Base-by-base conservation (phyloP, 2,329 filamentous ascomycete genomes). In the Paecilomyces sp. region DNA sequence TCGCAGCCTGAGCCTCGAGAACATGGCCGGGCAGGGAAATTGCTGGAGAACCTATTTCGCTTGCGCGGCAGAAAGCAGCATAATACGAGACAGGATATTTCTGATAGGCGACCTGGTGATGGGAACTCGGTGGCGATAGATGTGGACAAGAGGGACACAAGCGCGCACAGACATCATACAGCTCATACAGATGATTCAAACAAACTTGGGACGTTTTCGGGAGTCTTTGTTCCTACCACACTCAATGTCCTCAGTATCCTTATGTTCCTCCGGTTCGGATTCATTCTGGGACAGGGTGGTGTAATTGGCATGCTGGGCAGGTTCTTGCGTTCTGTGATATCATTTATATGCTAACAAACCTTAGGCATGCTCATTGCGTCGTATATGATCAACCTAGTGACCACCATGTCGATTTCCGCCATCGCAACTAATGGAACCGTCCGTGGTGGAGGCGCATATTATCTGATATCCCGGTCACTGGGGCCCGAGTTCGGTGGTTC, bases 371-470 rank as follows among this genome's bases (percentile, higher is more conserved):
- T 96, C 61, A 69, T 89, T 61, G 81, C 84, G 51, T 88, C 89
- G n/a, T 96, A 95, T 70, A 75, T 85, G 15, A 88, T 96, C 65
- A 88, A 94, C 70, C 80, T 94, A n/a, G 79, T 95, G 57, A 95
- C 91, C 0, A 91, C 89, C 0, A 85, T 95, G 68, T 95, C 91
- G 2, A 83, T 96, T 31, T 95, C 91, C 3, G 91, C 91, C 9
- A 93, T 96, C 67, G 91, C 91, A 34, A 92, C 90, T 1, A 96
- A 96, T 71, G 91, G 91, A 28, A 92, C 92, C 54, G 91, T 96
- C 59, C 87, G 90, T 66, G 91, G 91, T 13, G 91, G 91, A 13
- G 91, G 91, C 57, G 90, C 91, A 41, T 96, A 96, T 71, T 96
- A 93, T 68, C 79, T 96, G 59, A 95, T 96, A 60, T 95, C 91